Percentiles rank a stretch among this genome's conserved stretches.
Evolutionary conservation across 352 stramenopile species (phyloP).

Genomic region (Pythium pyrilobum): DNA sequence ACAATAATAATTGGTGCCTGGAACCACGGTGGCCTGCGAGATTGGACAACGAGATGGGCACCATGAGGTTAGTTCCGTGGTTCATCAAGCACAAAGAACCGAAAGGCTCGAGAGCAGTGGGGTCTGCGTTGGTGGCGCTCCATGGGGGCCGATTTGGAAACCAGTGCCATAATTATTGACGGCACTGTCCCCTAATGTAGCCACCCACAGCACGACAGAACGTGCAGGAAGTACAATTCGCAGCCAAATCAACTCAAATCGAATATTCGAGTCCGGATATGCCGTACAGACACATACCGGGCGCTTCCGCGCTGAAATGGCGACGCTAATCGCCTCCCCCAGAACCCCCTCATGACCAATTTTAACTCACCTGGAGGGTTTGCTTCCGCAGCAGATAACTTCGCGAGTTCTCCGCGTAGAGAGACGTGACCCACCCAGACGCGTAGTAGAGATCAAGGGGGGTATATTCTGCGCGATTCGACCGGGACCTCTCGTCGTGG

Average conservation of each 20-base stretch:
- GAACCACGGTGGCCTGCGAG: not conserved
- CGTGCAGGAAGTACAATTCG: constrained; percentile 8
- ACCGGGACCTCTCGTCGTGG: not conserved
- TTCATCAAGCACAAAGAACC: not conserved
- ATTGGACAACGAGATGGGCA: too few relatives aligned
- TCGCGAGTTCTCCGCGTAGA: constrained; percentile 8
- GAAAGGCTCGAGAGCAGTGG: too few relatives aligned
- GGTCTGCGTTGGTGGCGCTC: not conserved
- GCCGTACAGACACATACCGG: not conserved
- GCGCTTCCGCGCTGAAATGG: constrained; percentile 1
- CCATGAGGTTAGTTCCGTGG: too few relatives aligned
- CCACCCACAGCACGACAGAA: constrained; percentile 4
- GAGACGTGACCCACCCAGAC: constrained; percentile 13
- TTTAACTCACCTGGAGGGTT: constrained; percentile 17
- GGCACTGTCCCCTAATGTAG: constrained; percentile 13
- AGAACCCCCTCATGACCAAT: not conserved
- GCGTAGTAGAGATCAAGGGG: constrained; percentile 25
- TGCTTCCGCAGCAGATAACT: constrained; percentile 8
- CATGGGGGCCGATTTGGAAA: too few relatives aligned
- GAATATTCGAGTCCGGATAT: constrained; percentile 8
- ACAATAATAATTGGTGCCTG: not conserved
- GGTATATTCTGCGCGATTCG: constrained; percentile 15
- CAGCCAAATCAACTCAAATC: constrained; percentile 16
- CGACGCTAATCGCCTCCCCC: constrained; percentile 7
- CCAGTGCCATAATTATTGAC: constrained; percentile 1